Evolutionary conservation across 148 eudicot species (phyloP), one percentile per base, ranked within the genome.

Genomic region (Bassia scoparia): DNA sequence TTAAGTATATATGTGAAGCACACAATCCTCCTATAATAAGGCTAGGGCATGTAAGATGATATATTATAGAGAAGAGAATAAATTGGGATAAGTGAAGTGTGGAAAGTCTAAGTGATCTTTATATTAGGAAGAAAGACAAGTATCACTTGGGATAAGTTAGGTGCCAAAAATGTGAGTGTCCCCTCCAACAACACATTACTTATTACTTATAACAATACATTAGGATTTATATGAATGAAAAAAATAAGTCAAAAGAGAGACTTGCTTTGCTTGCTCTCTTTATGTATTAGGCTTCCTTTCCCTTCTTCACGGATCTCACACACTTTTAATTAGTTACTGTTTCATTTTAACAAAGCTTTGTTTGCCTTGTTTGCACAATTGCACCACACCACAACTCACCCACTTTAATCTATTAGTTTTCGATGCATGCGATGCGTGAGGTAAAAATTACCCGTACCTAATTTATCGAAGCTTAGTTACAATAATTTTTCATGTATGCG

Each of bases 51-150:
- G 24, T 30, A n/a, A 3, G 65, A 34, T 26, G 27, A 16, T 0
- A 29, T 58, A 72, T 60, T 52, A 8, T 73, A 17, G 18, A n/a
- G n/a, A n/a, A n/a, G 18, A 67, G 64, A 53, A 54, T 53, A 63
- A 74, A 74, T 16, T 74, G 38, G 77, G 30, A 66, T 38, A 66
- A 74, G 64, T 38, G 69, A 65, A 41, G 55, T 38, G 69, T 33
- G 53, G 44, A 66, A 74, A 74, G 29, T 7, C 5, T 59, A 48
- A 17, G n/a, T 48, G 52, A 34, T 53, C 69, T 29, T 63, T 73
- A 18, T 15, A 18, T 15, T n/a, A 72, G 11, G 41, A 61, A 72
- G 55, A 34, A 59, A 41, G 37, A 24, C 30, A 43, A 31, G 7
- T 26, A 50, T 70, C 27, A 37, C 44, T 20, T 53, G 31, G 46